These are phyloP conservation scores for Cucurbita ficifolia DNA, from an alignment of 306 rosid genomes.

Conservation along the genomic window DNA sequence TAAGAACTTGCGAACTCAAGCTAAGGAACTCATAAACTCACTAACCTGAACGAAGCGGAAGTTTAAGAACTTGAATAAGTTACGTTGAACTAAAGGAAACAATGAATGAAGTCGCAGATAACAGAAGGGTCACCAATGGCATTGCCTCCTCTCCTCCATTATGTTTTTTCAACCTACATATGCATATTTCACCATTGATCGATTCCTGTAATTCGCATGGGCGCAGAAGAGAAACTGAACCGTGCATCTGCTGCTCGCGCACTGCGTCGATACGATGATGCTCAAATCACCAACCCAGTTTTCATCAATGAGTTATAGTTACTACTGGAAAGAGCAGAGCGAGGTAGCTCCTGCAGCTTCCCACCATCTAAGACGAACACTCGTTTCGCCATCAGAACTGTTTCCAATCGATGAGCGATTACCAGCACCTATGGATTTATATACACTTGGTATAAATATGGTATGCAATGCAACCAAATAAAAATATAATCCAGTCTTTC, in stretches of 20 bases:
- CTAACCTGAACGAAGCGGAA: background rate
- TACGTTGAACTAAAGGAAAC: background rate
- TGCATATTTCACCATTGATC: background rate
- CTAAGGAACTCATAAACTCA: background rate
- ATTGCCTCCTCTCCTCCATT: background rate
- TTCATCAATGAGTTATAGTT: conserved; percentile 20
- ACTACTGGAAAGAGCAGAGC: conserved; percentile 23
- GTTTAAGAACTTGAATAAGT: background rate
- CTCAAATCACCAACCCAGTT: conserved; percentile 37
- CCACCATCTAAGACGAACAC: conserved; percentile 49
- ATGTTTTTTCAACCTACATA: background rate
- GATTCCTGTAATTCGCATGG: background rate
- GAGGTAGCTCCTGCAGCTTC: conserved; percentile 57
- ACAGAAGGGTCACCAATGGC: background rate
- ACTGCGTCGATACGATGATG: background rate
- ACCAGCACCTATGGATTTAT: conserved; percentile 49
- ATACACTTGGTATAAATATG: too few species aligned
- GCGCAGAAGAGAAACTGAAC: background rate
- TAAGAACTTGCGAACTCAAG: background rate
- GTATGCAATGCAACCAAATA: background rate
- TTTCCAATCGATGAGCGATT: conserved; percentile 80
- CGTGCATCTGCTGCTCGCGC: too few species aligned
- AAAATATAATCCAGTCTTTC: too few species aligned
- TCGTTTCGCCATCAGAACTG: conserved; percentile 72
- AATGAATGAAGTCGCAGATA: background rate